Base-by-base conservation (phyloP, 352 stramenopile genomes). In the Thalassiosira mediterranea region DNA sequence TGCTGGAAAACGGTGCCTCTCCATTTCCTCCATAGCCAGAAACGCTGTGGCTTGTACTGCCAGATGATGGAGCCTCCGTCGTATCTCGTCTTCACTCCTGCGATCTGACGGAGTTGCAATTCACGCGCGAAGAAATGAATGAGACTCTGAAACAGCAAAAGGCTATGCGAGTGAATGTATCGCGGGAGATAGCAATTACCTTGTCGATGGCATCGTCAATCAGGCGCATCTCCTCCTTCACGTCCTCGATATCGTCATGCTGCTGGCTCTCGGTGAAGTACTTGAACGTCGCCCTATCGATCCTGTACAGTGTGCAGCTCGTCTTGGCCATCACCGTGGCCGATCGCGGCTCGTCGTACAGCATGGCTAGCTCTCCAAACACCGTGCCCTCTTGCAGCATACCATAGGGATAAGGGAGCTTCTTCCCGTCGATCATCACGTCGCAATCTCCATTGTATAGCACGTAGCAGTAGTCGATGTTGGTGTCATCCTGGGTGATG, bases 201-300 rank as follows among this genome's bases (percentile, higher is more conserved):
- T 76, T 5, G 62, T 83, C 59, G 17, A 83, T 57, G 1, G 67
- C 51, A n/a, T 67, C 4, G 34, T 83, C 75, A 48, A 83, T 66
- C 0, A 31, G 19, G 1, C 11, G 13, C 5, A 68, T 31, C 7
- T 34, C 29, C 10, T 17, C 25, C n/a, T 32, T 58, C 11, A 57
- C 17, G 21, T 68, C 59, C 2, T 34, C 40, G 8, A 25, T 25
- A 29, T 53, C 29, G 2, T 29, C 44, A 4, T 29, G 44, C 4
- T 19, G 44, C 29, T 25, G 19, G 15, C 7, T 23, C 40, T n/a
- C n/a, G n/a, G n/a, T 38, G 4, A 72, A 53, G 51, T 49, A n/a
- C 21, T 60, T 58, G 37, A 72, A 72, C 3, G 62, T 67, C 1
- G 21, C 44, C 5, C 31, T 23, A 53, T 66, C 31, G 51, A 72